Percentiles rank a stretch among this genome's conserved stretches.
These are phyloP conservation scores for Aurinia saxatilis DNA, from an alignment of 345 rosid genomes.

Conservation along the genomic window DNA sequence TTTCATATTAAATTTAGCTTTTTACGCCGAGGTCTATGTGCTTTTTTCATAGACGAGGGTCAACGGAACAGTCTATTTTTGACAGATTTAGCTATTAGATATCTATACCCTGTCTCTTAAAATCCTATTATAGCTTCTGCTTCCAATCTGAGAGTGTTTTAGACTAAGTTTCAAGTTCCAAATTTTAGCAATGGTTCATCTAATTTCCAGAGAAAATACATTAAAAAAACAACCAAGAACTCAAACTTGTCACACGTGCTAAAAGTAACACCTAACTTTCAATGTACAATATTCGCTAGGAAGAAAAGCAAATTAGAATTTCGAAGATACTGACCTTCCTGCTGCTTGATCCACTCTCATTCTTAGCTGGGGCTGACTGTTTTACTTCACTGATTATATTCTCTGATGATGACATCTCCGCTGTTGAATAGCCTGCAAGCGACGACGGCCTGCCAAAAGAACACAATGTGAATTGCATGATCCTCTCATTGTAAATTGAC, in stretches of 20 bases:
- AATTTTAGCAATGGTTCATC: slow-evolving; percentile 1
- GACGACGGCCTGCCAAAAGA: slow-evolving; percentile 53
- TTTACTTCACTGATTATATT: slow-evolving; percentile 58
- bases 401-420: slow-evolving; percentile 68
- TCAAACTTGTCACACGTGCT: background rate
- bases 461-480: background rate
- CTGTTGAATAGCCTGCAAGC: slow-evolving; percentile 42
- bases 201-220: background rate
- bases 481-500: background rate
- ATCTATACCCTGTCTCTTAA: background rate
- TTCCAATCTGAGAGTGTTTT: background rate
- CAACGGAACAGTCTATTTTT: background rate
- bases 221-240: background rate
- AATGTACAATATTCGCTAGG: background rate
- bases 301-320: background rate
- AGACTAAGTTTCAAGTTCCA: background rate
- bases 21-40: background rate
- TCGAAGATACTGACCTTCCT: slow-evolving; percentile 50
- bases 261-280: background rate
- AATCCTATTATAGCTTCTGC: background rate
- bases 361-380: slow-evolving; percentile 53
- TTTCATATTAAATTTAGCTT: background rate
- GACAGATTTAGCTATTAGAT: background rate
- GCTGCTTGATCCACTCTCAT: slow-evolving; percentile 62
- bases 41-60: background rate